phyloP scores from a whole-genome alignment of 2,329 filamentous ascomycete genomes.

The Fusarium veterinarium region DNA sequence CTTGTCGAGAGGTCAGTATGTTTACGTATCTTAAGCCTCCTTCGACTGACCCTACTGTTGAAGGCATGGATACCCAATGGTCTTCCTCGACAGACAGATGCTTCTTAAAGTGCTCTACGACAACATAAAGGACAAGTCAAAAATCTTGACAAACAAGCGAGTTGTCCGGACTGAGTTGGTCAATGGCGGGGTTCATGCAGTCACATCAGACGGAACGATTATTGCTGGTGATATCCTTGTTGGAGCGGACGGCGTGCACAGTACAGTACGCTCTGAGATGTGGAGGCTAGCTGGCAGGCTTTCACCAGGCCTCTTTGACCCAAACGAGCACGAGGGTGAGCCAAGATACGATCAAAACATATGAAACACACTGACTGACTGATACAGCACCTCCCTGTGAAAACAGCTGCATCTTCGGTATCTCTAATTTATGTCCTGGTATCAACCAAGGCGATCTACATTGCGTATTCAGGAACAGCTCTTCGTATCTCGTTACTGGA shows the following conservation, averaged over 20 bases:
- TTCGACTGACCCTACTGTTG: background rate
- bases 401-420: background rate
- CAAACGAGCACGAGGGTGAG: background rate
- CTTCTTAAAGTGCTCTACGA: background rate
- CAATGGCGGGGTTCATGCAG: background rate
- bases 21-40: accelerated
- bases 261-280: background rate
- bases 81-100: constrained; percentile 1
- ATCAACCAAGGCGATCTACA: background rate
- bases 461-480: background rate
- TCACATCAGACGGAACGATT: background rate
- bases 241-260: background rate
- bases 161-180: background rate
- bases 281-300: background rate
- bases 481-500: background rate
- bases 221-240: background rate
- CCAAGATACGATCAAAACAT: too few relatives aligned
- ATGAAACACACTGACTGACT: background rate
- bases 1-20: background rate
- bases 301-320: background rate
- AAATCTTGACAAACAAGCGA: background rate
- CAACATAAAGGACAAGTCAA: background rate
- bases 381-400: background rate
- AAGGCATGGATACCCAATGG: background rate
- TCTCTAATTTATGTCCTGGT: background rate